Base-by-base conservation (phyloP, 2,329 filamentous ascomycete genomes). In the Verticillium nubilum region DNA sequence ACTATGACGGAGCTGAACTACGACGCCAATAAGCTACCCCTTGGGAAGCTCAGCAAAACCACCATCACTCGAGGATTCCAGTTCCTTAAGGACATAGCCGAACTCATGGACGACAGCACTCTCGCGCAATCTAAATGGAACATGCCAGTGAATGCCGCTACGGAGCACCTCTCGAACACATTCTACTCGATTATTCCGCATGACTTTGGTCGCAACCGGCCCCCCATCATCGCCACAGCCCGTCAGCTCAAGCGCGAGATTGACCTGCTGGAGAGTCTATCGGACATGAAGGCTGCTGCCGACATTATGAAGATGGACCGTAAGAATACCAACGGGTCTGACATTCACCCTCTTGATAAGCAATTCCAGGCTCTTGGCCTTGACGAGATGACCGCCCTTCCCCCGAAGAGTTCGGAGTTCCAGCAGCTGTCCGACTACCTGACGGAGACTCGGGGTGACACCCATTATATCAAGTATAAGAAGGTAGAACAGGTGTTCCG, bases 151-250 rank as follows among this genome's bases (percentile, higher is more conserved):
- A 26, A 57, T 5, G 52, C 63, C 1, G 83, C 85, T 0, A 80
- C 81, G 1, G 86, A 90, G 65, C 69, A 82, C 0, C 76, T 94
- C 2, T 93, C 91, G 31, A 93, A 96, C 67, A 76, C 80, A 12
- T 96, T 91, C 73, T 95, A 93, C 72, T 90, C 88, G 0, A 76
- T 89, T 47, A 96, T 97, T 62, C 92, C 92, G 0, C 92, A 96
- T 68, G 83, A 78, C 31, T 94, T 95, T 71, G 90, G 91, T 9
- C 87, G 91, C 31, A 83, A 84, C 52, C 80, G 87, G 0, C 90
- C 91, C 0, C 89, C 90, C 0, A 68, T 93, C 65, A 89, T 96
- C 66, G 70, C 71, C 33, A 76, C 75, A 42, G 69, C 82, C 23
- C 64, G 65, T 1, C 73, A 81, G 64, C 81, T 96, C 66, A 92